Evolutionary conservation across 345 rosid species (phyloP).

Genomic region (Corchorus capsularis): DNA sequence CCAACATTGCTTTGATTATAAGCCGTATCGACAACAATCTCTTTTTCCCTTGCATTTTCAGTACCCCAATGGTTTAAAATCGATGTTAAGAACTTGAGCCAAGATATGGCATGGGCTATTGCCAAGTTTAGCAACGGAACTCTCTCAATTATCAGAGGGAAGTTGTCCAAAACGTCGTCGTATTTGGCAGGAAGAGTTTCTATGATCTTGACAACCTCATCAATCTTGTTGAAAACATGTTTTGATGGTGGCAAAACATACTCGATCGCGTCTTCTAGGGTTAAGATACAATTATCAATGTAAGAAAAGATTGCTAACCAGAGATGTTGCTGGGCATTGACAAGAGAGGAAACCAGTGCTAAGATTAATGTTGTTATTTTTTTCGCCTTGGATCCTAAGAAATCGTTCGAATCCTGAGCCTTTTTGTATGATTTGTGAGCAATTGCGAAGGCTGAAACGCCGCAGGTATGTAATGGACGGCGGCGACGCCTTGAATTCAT

Average conservation of each 20-base stretch:
- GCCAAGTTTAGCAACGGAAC: constrained; percentile 38
- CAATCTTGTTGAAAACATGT: constrained; percentile 45
- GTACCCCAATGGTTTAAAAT: constrained; percentile 34
- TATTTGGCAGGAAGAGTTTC: constrained; percentile 59
- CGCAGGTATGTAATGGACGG: constrained; percentile 65
- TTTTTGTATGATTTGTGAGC: constrained; percentile 38
- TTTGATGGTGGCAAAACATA: constrained; percentile 52
- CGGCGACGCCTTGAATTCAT: constrained; percentile 33
- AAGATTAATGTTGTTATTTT: constrained; percentile 23
- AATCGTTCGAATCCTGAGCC: constrained; percentile 38
- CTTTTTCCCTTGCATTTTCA: constrained; percentile 46
- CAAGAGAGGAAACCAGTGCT: constrained; percentile 24
- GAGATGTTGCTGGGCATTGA: constrained; percentile 34
- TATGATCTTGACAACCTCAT: constrained; percentile 26
- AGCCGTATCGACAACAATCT: constrained; percentile 44
- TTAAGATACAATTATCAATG: constrained; percentile 49
- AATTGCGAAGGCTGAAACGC: constrained; percentile 38
- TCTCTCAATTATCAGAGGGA: constrained; percentile 33
- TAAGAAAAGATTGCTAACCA: constrained; percentile 39
- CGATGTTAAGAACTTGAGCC: constrained; percentile 38
- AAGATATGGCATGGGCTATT: constrained; percentile 35
- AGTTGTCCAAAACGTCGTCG: constrained; percentile 35
- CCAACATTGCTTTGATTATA: constrained; percentile 24
- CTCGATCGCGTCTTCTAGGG: constrained; percentile 42
- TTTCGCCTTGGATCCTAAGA: constrained; percentile 30